Conservation (phyloP, 2,329 filamentous ascomycete genomes). For the Scedosporium minutisporum region DNA sequence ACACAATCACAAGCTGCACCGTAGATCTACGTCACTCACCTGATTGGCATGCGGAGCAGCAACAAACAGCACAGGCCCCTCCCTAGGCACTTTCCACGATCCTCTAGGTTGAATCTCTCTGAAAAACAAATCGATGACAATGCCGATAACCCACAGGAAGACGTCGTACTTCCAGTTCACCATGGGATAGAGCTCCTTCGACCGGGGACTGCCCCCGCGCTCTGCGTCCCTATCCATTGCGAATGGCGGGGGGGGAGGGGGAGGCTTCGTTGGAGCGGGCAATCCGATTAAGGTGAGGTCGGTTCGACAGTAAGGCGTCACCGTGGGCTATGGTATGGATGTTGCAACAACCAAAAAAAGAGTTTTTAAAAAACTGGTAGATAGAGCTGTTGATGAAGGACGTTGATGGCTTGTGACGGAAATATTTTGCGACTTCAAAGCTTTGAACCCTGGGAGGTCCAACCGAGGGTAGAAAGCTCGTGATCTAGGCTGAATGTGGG, state of each 20-base stretch:
- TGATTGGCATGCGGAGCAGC: conserved; percentile 96
- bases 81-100: conserved; percentile 86
- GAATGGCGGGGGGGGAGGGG: neutral
- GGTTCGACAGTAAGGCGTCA: neutral
- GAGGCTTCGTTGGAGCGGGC: neutral
- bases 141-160: conserved; percentile 66
- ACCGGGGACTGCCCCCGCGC: neutral
- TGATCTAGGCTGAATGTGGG: neutral
- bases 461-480: conserved; percentile 1
- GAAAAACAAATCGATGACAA: conserved; percentile 94
- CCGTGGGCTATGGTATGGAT: too few species aligned
- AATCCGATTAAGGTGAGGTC: neutral
- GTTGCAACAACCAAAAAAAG: neutral
- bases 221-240: neutral
- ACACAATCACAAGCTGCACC: neutral
- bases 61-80: conserved; percentile 87
- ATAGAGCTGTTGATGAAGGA: neutral
- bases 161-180: conserved; percentile 67
- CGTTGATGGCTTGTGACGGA: neutral
- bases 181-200: conserved; percentile 57
- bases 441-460: neutral
- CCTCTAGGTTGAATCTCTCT: conserved; percentile 91
- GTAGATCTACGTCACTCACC: conserved; percentile 35
- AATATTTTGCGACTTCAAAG: neutral
- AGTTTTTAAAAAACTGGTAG: neutral